Evolutionary conservation across 305 asterid species (phyloP).

Genomic region (Fraxinus sp.): DNA sequence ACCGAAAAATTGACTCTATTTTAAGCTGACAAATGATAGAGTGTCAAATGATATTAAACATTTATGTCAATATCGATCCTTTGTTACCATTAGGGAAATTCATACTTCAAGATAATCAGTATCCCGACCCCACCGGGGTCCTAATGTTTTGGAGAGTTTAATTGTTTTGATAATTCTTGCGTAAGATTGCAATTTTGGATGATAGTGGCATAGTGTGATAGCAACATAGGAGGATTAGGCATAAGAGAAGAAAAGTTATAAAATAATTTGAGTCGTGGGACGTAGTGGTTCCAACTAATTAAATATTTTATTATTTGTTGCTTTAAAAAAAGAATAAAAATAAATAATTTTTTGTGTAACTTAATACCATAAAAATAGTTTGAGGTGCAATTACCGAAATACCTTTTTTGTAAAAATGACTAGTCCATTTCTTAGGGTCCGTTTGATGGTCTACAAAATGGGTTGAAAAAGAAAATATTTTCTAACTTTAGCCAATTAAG

Average conservation of each 20-base stretch:
- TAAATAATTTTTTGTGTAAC: not conserved
- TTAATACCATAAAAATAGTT: not conserved
- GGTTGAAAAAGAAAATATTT: no score
- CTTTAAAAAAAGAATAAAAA: not conserved
- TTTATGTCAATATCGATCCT: no score
- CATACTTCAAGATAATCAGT: not conserved
- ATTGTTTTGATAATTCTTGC: not conserved
- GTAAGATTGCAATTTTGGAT: constrained; percentile 30
- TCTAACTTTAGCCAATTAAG: no score
- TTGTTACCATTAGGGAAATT: no score
- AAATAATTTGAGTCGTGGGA: not conserved
- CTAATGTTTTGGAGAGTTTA: not conserved
- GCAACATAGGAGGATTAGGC: constrained; percentile 21
- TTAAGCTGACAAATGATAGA: no score
- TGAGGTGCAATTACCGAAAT: not conserved
- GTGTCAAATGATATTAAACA: no score
- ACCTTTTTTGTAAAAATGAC: not conserved
- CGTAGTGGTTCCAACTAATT: not conserved
- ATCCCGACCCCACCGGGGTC: not conserved
- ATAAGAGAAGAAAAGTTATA: constrained; percentile 4
- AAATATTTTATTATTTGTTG: not conserved
- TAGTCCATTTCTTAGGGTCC: no score
- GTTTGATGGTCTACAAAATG: no score
- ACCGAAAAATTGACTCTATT: no score
- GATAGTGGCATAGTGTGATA: not conserved